Percentiles rank a stretch among this genome's conserved stretches.
phyloP scores from a whole-genome alignment of 495 filamentous ascomycete genomes.

The Xylaria palmicola region DNA sequence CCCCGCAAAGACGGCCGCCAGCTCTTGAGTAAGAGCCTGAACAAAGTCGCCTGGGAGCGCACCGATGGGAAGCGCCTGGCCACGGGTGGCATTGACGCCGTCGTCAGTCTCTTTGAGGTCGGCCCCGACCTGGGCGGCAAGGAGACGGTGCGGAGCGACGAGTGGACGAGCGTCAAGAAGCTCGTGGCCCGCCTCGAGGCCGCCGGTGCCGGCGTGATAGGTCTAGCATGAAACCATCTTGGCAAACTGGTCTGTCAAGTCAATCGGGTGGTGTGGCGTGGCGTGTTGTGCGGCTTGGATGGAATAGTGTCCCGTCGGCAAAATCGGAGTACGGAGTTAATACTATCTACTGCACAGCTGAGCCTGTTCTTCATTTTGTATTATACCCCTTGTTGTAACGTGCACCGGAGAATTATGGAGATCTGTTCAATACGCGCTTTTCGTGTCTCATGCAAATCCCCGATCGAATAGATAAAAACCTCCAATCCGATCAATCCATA shows the following conservation, averaged over 20 bases:
- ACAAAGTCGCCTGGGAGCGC: conserved; percentile 90
- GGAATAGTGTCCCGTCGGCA: not conserved
- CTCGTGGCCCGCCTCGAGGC: conserved; percentile 68
- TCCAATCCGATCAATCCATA: not conserved
- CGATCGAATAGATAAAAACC: not conserved
- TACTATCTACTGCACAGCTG: conserved; percentile 2
- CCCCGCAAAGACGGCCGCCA: conserved; percentile 56
- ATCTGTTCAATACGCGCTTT: not conserved
- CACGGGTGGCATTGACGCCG: conserved; percentile 85
- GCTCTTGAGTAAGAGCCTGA: conserved; percentile 75
- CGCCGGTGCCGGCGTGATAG: conserved; percentile 34
- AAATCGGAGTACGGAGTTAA: conserved; percentile 14
- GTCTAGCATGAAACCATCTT: conserved; percentile 31
- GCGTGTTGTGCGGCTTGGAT: conserved; percentile 8
- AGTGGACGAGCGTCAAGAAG: conserved; percentile 89
- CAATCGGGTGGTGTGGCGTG: too few relatives aligned
- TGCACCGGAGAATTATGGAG: not conserved
- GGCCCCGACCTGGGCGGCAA: conserved; percentile 78
- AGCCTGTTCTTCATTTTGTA: conserved; percentile 11
- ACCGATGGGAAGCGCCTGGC: conserved; percentile 82
- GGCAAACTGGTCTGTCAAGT: too few relatives aligned
- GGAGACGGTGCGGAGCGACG: conserved; percentile 76
- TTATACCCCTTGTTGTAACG: conserved; percentile 9
- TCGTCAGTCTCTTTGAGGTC: conserved; percentile 90
- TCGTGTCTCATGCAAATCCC: not conserved